Evolutionary conservation across 2,329 filamentous ascomycete species (phyloP).

Genomic region (Botrytis hyacinthi): DNA sequence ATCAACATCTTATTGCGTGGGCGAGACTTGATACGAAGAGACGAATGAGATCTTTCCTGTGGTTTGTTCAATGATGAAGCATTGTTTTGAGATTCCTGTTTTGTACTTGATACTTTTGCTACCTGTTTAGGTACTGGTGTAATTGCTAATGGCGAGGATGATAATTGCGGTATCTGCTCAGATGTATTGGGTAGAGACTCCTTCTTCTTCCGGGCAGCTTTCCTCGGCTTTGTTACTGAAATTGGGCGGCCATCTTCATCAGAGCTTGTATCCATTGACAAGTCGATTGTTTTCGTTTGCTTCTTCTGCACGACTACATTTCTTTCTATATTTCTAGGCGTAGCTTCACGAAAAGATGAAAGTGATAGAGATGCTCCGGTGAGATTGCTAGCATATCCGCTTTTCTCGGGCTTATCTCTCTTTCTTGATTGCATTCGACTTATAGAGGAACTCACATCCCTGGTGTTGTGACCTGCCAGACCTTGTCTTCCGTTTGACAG

Average conservation of each 20-base stretch:
- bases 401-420: slow-evolving; percentile 26
- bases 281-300: background rate
- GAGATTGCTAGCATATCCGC: slow-evolving; percentile 35
- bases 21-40: slow-evolving; percentile 36
- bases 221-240: background rate
- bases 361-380: slow-evolving; percentile 33
- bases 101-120: background rate
- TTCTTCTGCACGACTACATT: background rate
- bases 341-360: slow-evolving; percentile 19
- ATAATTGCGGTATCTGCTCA: background rate
- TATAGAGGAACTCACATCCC: background rate
- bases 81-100: background rate
- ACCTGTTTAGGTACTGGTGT: background rate
- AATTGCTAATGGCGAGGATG: background rate
- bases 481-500: background rate
- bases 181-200: background rate
- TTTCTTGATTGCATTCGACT: slow-evolving; percentile 18
- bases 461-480: background rate
- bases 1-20: slow-evolving; percentile 37
- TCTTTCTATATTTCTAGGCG: background rate
- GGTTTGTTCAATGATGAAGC: background rate
- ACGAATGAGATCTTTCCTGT: slow-evolving; percentile 24
- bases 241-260: background rate
- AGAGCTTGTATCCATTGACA: slow-evolving; percentile 9
- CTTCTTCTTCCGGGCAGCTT: background rate